Conservation (phyloP, 495 filamentous ascomycete genomes). For the Tuber melanosporum region DNA sequence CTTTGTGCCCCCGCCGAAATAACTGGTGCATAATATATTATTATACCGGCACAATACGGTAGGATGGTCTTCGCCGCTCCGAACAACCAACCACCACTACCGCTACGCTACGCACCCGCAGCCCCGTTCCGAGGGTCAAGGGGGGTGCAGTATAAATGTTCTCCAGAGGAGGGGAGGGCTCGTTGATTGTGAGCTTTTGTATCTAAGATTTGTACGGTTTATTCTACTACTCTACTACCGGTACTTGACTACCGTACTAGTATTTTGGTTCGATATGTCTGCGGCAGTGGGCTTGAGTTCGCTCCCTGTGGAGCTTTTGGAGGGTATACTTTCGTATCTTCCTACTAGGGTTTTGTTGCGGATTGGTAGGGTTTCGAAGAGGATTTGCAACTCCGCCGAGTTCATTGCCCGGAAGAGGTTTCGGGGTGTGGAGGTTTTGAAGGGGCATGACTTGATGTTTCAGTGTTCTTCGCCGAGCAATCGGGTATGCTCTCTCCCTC, state of each 20-base stretch:
- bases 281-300: background rate
- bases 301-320: constrained; percentile 33
- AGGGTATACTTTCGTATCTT: constrained; percentile 23
- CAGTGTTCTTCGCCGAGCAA: constrained; percentile 28
- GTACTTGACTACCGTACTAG: background rate
- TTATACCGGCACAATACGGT: background rate
- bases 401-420: constrained; percentile 26
- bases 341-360: background rate
- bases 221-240: background rate
- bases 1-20: background rate
- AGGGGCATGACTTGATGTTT: constrained; percentile 29
- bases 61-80: background rate
- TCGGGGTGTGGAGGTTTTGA: constrained; percentile 8
- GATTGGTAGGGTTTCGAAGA: background rate
- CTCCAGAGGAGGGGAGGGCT: background rate
- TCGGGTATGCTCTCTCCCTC: constrained; percentile 13
- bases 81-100: background rate
- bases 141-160: background rate
- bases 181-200: background rate
- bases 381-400: background rate
- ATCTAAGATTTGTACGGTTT: background rate
- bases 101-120: background rate
- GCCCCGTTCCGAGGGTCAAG: background rate
- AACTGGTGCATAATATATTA: background rate
- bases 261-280: constrained; percentile 4